These are phyloP conservation scores for Pistacia atlantica DNA, from an alignment of 345 rosid species.

Conservation along the genomic window DNA sequence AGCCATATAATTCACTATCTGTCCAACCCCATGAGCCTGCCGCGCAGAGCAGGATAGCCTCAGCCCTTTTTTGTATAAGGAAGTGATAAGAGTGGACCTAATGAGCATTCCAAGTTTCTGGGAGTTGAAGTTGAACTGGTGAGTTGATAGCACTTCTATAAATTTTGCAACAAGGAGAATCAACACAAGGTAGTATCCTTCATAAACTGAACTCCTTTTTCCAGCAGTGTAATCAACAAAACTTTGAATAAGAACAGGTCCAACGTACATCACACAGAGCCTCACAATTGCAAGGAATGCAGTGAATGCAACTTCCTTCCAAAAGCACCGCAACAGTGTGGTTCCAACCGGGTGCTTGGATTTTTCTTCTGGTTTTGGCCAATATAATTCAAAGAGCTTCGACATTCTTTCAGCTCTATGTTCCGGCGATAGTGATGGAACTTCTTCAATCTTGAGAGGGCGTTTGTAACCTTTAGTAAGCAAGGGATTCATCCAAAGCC, in stretches of 20 bases:
- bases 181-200: slow-evolving; percentile 81
- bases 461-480: slow-evolving; percentile 75
- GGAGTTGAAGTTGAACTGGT: slow-evolving; percentile 85
- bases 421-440: slow-evolving; percentile 76
- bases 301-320: slow-evolving; percentile 76
- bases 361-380: slow-evolving; percentile 79
- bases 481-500: slow-evolving; percentile 95
- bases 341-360: slow-evolving; percentile 67
- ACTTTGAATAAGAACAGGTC: slow-evolving; percentile 80
- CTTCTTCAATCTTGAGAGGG: slow-evolving; percentile 66
- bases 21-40: slow-evolving; percentile 93
- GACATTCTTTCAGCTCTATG: slow-evolving; percentile 85
- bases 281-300: slow-evolving; percentile 73
- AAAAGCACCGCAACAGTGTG: slow-evolving; percentile 69
- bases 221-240: slow-evolving; percentile 84
- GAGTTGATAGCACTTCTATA: slow-evolving; percentile 72
- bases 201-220: slow-evolving; percentile 66
- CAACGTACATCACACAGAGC: slow-evolving; percentile 76
- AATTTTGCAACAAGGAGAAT: slow-evolving; percentile 74
- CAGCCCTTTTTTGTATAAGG: slow-evolving; percentile 78
- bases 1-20: slow-evolving; percentile 97
- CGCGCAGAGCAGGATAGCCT: slow-evolving; percentile 80
- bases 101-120: slow-evolving; percentile 97
- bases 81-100: slow-evolving; percentile 78
- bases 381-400: slow-evolving; percentile 51